phyloP scores from a whole-genome alignment of 2,329 filamentous ascomycete genomes.

The Didymella exigua region DNA sequence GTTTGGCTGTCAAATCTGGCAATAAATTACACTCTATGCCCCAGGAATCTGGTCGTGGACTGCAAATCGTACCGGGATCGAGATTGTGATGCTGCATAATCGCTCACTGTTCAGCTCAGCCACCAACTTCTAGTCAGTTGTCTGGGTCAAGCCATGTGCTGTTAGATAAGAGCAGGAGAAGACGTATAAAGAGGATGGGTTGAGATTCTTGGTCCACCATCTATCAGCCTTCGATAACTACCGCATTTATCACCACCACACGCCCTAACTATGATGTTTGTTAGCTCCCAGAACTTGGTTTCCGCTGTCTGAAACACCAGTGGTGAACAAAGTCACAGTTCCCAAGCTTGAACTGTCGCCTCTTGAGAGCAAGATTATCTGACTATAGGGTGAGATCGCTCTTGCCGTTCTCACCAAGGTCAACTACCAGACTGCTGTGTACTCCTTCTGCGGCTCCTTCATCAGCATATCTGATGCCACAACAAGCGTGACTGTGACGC shows the following conservation, averaged over 20 bases:
- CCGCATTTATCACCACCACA: not conserved
- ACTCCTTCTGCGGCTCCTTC: not conserved
- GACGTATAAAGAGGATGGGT: not conserved
- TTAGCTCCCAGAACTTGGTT: not conserved
- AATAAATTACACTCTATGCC: not conserved
- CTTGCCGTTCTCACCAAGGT: not conserved
- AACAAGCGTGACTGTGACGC: not conserved
- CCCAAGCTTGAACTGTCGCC: not conserved
- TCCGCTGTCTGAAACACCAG: not conserved
- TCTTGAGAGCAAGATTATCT: not conserved
- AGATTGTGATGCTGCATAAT: not conserved
- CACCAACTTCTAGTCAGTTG: not conserved
- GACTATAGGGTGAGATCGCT: not conserved
- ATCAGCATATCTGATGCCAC: not conserved
- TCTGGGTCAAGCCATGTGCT: not conserved
- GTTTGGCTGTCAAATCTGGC: not conserved
- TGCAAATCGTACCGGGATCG: not conserved
- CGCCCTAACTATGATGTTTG: not conserved
- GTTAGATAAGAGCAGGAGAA: not conserved
- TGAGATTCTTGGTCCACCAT: not conserved
- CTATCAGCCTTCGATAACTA: not conserved
- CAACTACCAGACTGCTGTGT: not conserved
- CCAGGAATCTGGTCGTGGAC: not conserved
- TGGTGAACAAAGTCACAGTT: not conserved
- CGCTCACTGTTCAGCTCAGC: not conserved